These are phyloP conservation scores for Calonectria hawksworthii DNA, from an alignment of 2,329 filamentous ascomycete genomes.

Conservation along the genomic window DNA sequence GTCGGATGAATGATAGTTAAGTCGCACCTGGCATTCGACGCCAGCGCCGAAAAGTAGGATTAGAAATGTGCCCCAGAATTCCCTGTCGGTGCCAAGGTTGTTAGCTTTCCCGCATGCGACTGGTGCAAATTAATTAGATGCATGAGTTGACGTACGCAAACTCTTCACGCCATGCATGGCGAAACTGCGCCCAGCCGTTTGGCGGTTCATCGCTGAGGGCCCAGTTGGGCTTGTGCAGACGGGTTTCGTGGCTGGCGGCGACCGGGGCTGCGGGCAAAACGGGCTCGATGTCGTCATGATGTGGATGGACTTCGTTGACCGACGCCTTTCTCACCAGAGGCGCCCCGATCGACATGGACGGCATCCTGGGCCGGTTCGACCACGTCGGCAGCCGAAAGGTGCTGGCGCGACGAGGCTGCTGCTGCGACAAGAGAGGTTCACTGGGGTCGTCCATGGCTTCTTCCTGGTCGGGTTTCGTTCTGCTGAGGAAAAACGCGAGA, in stretches of 20 bases:
- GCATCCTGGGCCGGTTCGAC: neutral
- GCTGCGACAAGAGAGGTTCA: slow-evolving; percentile 5
- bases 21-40: slow-evolving; percentile 9
- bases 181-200: slow-evolving; percentile 4
- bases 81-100: neutral
- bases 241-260: neutral
- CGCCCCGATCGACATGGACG: neutral
- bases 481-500: neutral
- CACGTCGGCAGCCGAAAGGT: slow-evolving; percentile 4
- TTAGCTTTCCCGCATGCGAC: neutral
- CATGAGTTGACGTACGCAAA: slow-evolving; percentile 8
- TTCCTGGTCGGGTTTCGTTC: no score
- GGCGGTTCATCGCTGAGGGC: slow-evolving; percentile 3
- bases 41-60: slow-evolving; percentile 11
- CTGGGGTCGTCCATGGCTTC: slow-evolving; percentile 12
- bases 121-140: neutral
- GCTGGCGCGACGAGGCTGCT: neutral
- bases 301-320: slow-evolving; percentile 6
- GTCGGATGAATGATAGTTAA: slow-evolving; percentile 10
- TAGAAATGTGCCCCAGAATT: slow-evolving; percentile 15
- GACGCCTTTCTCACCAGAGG: neutral
- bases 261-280: slow-evolving; percentile 7
- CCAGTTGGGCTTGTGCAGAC: slow-evolving; percentile 12
- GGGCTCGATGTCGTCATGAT: slow-evolving; percentile 8
- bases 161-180: slow-evolving; percentile 15